Evolutionary conservation across 345 rosid species (phyloP).

Genomic region (Populus davidiana): DNA sequence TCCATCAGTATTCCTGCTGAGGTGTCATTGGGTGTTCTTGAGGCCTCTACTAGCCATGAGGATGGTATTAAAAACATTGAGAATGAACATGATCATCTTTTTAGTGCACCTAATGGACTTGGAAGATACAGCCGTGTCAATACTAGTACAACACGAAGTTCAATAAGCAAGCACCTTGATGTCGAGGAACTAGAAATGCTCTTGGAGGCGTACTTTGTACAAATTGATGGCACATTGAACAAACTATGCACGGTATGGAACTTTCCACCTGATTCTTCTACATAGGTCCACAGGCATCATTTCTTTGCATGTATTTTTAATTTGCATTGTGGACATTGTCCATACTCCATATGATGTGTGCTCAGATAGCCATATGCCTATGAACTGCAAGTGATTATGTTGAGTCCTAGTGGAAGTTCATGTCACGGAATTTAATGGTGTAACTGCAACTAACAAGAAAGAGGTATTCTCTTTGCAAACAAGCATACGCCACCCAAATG

Average conservation of each 20-base stretch:
- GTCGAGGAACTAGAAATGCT: constrained; percentile 98
- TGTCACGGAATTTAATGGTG: background rate
- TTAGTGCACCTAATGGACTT: constrained; percentile 39
- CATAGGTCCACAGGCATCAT: background rate
- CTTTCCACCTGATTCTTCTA: background rate
- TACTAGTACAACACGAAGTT: constrained; percentile 63
- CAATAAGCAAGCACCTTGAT: constrained; percentile 62
- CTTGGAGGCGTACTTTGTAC: constrained; percentile 93
- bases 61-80: constrained; percentile 40
- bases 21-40: constrained; percentile 28
- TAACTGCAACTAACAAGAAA: too few relatives aligned
- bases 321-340: background rate
- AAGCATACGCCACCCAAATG: too few relatives aligned
- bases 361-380: background rate
- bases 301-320: background rate
- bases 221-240: constrained; percentile 85
- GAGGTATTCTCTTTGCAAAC: too few relatives aligned
- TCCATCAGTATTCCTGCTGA: constrained; percentile 50
- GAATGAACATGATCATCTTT: constrained; percentile 46
- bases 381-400: background rate
- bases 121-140: constrained; percentile 57
- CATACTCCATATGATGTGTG: background rate
- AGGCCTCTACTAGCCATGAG: constrained; percentile 27
- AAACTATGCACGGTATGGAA: constrained; percentile 77
- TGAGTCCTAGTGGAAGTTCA: background rate